These are phyloP conservation scores for Exophiala viscosa DNA, from an alignment of 2,329 filamentous ascomycete genomes.

Conservation along the genomic window DNA sequence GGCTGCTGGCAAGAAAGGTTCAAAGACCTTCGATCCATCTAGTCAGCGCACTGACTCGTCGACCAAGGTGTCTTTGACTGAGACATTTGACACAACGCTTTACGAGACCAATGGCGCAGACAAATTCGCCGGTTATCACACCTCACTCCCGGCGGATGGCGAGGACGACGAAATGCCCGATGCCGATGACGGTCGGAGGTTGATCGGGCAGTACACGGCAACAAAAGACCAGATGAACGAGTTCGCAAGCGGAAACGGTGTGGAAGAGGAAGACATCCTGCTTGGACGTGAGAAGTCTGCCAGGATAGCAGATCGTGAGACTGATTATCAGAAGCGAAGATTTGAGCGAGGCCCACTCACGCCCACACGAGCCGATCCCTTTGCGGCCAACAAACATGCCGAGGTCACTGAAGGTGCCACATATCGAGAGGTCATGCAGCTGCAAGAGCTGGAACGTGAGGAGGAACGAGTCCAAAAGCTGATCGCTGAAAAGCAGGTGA, in stretches of 20 bases:
- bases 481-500: constrained; percentile 69
- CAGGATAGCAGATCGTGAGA: constrained; percentile 87
- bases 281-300: constrained; percentile 82
- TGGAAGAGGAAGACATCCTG: constrained; percentile 88
- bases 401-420: constrained; percentile 63
- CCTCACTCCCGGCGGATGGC: constrained; percentile 75
- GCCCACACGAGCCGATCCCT: constrained; percentile 80
- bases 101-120: constrained; percentile 71
- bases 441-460: constrained; percentile 85
- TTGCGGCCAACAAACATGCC: constrained; percentile 69
- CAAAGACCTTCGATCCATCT: constrained; percentile 71
- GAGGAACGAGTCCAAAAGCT: constrained; percentile 79
- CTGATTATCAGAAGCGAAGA: constrained; percentile 93
- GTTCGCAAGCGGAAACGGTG: constrained; percentile 77
- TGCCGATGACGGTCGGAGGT: constrained; percentile 64
- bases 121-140: constrained; percentile 85
- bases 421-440: constrained; percentile 87
- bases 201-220: constrained; percentile 95
- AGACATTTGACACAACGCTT: constrained; percentile 77
- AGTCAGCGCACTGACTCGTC: constrained; percentile 78
- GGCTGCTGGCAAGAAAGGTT: constrained; percentile 73
- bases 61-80: constrained; percentile 87
- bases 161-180: constrained; percentile 76
- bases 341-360: constrained; percentile 79
- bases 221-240: constrained; percentile 90